Base-by-base conservation (phyloP, 495 filamentous ascomycete species). In the Aspergillus coremiiformis region DNA sequence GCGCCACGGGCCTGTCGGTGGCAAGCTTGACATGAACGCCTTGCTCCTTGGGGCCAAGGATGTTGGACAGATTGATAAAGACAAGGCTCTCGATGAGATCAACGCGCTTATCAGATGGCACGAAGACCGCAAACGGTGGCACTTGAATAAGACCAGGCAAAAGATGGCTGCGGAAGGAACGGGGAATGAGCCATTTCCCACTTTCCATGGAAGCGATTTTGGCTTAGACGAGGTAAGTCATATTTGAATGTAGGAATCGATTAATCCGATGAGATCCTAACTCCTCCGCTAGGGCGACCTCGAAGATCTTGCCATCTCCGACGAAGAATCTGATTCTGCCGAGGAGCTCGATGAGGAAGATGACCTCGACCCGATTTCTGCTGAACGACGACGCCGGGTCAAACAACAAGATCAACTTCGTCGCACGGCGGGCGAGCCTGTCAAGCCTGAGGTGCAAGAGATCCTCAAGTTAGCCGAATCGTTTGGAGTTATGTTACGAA, bases 91-190 rank as follows among this genome's bases (percentile, higher is more conserved):
- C n/a, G 65, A 68, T 1, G 93, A 98, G 67, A 89, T 96, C 56
- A 78, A 97, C 63, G 66, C 71, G 24, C 75, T 98, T 19, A 90
- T 98, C 49, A 76, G 85, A 49, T 98, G 93, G 93, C 93, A 98
- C 61, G 88, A 88, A 65, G 87, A 86, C 49, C 76, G 94, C 41
- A 96, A 97, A 74, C 86, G 87, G 64, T 98, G 93, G 93, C 93
- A 98, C 59, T 80, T 94, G 51, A 89, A 94, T 66, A 98, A 98
- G 75, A 98, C 93, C 7, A 74, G 91, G 51, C 93, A 96, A 72
- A 98, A 98, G 77, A 97, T 98, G 93, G 93, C 93, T 4, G 87
- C 87, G 14, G 88, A 89, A 53, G 87, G 84, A 5, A 75, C 70
- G 0, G 75, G 69, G 20, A 65, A 41, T 35, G 62, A 72, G 5